Evolutionary conservation across 2,329 filamentous ascomycete species (phyloP).

Genomic region (Alternaria panax): DNA sequence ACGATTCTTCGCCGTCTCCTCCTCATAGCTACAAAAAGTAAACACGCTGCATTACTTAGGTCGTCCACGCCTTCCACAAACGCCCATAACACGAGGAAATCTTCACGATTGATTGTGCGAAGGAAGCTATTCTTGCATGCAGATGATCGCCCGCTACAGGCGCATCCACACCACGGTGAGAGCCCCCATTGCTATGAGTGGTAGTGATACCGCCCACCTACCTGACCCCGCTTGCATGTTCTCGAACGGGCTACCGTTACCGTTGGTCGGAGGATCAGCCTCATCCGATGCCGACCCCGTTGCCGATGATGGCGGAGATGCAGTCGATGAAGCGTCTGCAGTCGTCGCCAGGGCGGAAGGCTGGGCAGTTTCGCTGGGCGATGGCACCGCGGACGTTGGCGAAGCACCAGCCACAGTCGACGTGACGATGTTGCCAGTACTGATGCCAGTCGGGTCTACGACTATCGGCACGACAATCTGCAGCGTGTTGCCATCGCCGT

Average conservation of each 20-base stretch:
- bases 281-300: conserved; percentile 11
- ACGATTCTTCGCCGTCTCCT: not conserved
- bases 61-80: not conserved
- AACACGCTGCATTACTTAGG: not conserved
- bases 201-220: conserved; percentile 15
- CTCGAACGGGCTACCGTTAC: conserved; percentile 38
- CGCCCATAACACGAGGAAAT: not conserved
- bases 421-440: conserved; percentile 30
- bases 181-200: conserved; percentile 11
- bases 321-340: not conserved
- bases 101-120: not conserved
- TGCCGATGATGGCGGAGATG: not conserved
- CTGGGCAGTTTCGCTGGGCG: conserved; percentile 16
- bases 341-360: conserved; percentile 12
- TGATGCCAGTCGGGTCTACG: conserved; percentile 30
- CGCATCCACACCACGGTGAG: conserved; percentile 12
- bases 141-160: not conserved
- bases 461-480: conserved; percentile 32
- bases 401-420: conserved; percentile 22
- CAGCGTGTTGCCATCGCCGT: conserved; percentile 32
- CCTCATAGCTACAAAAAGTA: not conserved
- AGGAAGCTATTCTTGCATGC: not conserved
- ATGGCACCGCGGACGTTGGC: conserved; percentile 5
- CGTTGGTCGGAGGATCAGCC: conserved; percentile 17
- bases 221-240: conserved; percentile 34